Evolutionary conservation across 257 asterid species (phyloP).

Genomic region (Euphrasia confusa): DNA sequence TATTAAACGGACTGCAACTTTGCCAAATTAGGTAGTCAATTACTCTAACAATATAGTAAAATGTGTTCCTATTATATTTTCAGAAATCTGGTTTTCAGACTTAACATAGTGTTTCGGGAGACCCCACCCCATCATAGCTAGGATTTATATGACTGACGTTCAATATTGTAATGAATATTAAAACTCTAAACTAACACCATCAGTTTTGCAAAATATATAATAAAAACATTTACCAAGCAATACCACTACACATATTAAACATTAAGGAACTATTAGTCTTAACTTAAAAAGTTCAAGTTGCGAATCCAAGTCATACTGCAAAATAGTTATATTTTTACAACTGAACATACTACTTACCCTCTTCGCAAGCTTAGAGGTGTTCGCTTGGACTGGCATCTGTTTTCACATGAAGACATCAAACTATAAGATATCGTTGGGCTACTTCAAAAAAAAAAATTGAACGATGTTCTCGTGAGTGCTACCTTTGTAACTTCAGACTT

Average conservation of each 20-base stretch:
- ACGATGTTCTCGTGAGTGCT: conserved; percentile 23
- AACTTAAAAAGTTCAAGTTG: conserved; percentile 1
- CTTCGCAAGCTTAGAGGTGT: conserved; percentile 85
- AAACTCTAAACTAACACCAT: conserved; percentile 1
- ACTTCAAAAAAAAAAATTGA: conserved; percentile 11
- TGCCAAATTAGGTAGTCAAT: conserved; percentile 1
- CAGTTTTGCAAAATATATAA: conserved; percentile 6
- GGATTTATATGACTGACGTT: background rate
- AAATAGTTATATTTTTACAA: background rate
- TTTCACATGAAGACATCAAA: conserved; percentile 49
- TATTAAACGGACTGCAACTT: background rate
- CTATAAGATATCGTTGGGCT: conserved; percentile 32
- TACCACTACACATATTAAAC: background rate
- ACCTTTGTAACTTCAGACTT: conserved; percentile 56
- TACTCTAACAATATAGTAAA: background rate
- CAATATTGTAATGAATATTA: background rate
- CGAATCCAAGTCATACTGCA: conserved; percentile 8
- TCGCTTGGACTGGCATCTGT: conserved; percentile 68
- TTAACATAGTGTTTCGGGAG: background rate
- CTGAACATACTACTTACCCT: conserved; percentile 56
- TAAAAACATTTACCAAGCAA: background rate
- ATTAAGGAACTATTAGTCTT: background rate
- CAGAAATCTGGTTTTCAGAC: conserved; percentile 1
- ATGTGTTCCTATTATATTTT: background rate
- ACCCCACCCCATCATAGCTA: background rate